Percentiles rank a stretch among this genome's conserved stretches.
Conservation (phyloP, 805 yeast genomes). For the Candida cerambycidarum region DNA sequence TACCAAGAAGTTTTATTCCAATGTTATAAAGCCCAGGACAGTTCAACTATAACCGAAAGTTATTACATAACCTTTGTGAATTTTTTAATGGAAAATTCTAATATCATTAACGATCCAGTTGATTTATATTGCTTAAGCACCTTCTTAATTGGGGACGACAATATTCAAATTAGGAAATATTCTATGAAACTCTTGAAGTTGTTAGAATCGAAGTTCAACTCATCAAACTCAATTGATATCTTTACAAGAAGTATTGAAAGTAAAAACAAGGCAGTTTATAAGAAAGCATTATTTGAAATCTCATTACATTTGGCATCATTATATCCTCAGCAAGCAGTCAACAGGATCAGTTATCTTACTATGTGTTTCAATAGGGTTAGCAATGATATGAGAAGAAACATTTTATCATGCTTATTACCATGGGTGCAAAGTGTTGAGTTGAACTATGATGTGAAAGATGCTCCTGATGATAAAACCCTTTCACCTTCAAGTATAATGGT, state of each 20-base stretch:
- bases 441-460: neutral
- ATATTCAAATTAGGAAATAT: slow-evolving; percentile 61
- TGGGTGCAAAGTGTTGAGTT: slow-evolving; percentile 65
- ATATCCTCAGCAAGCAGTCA: slow-evolving; percentile 58
- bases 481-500: slow-evolving; percentile 58
- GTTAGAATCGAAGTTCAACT: slow-evolving; percentile 54
- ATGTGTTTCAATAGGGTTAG: slow-evolving; percentile 61
- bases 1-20: slow-evolving; percentile 63
- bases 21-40: slow-evolving; percentile 60
- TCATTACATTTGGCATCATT: slow-evolving; percentile 66
- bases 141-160: slow-evolving; percentile 76
- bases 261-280: slow-evolving; percentile 78
- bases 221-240: slow-evolving; percentile 48
- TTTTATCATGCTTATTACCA: slow-evolving; percentile 78
- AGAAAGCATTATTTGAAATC: slow-evolving; percentile 78
- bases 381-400: slow-evolving; percentile 65
- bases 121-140: slow-evolving; percentile 74
- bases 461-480: slow-evolving; percentile 15
- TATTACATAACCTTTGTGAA: slow-evolving; percentile 74
- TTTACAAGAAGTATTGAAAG: slow-evolving; percentile 73
- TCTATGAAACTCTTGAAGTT: slow-evolving; percentile 71
- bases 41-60: slow-evolving; percentile 54
- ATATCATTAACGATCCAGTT: slow-evolving; percentile 52
- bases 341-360: slow-evolving; percentile 70
- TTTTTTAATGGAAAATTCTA: slow-evolving; percentile 51